Conservation (phyloP, 2,329 filamentous ascomycete species). For the Triangularia setosa region DNA sequence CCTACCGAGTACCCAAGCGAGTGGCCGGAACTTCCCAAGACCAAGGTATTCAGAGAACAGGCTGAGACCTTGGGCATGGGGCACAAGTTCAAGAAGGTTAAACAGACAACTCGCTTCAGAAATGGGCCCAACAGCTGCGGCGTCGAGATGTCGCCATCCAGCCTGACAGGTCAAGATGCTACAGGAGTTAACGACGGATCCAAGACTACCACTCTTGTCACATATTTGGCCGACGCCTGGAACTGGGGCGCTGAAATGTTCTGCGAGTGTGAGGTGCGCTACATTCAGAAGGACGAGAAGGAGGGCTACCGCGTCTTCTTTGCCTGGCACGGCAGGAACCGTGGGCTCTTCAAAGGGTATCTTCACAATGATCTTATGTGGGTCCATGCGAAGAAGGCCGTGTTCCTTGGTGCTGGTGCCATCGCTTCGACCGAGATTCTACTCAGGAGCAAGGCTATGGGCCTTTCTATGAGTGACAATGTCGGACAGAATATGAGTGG, state of each 20-base stretch:
- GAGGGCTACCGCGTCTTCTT: slow-evolving; percentile 62
- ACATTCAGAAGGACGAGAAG: slow-evolving; percentile 50
- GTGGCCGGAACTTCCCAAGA: slow-evolving; percentile 56
- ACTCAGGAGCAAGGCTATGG: slow-evolving; percentile 55
- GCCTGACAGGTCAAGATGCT: slow-evolving; percentile 57
- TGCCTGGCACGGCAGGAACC: slow-evolving; percentile 58
- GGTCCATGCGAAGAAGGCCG: slow-evolving; percentile 61
- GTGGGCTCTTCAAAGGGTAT: slow-evolving; percentile 51
- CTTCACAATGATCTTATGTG: slow-evolving; percentile 60
- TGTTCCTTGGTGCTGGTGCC: slow-evolving; percentile 63
- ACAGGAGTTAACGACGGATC: slow-evolving; percentile 66
- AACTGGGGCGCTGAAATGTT: slow-evolving; percentile 70
- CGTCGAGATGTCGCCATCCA: slow-evolving; percentile 58
- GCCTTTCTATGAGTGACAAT: slow-evolving; percentile 53
- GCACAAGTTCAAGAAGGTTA: slow-evolving; percentile 52
- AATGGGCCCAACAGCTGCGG: slow-evolving; percentile 60
- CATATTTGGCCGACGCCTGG: slow-evolving; percentile 66
- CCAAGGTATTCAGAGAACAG: slow-evolving; percentile 54
- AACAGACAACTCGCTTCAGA: slow-evolving; percentile 60
- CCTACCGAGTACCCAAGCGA: slow-evolving; percentile 55
- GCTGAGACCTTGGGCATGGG: slow-evolving; percentile 48
- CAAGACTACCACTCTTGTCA: slow-evolving; percentile 62
- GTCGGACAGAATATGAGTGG: slow-evolving; percentile 60
- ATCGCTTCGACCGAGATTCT: slow-evolving; percentile 65
- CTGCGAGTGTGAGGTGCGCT: slow-evolving; percentile 63